phyloP scores from a whole-genome alignment of 2,329 filamentous ascomycete genomes.

The Coniochaeta hoffmannii region DNA sequence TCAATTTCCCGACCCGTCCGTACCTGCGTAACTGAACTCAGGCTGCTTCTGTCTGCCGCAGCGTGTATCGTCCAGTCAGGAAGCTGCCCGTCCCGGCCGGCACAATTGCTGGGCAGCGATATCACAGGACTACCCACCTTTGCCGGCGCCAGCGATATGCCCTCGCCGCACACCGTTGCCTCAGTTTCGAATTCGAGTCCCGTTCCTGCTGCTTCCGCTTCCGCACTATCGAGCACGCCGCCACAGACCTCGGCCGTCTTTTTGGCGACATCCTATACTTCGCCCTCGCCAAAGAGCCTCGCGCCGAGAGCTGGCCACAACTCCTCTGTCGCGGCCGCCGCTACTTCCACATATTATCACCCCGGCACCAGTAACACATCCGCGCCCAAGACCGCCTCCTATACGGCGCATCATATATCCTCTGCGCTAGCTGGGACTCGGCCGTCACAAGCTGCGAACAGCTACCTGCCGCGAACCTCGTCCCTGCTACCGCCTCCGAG shows the following conservation, averaged over 20 bases:
- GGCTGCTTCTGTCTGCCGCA: slow-evolving; percentile 1
- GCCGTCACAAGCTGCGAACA: neutral
- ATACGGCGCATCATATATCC: neutral
- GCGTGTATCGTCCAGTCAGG: neutral
- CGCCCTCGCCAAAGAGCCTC: slow-evolving; percentile 11
- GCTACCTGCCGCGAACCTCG: slow-evolving; percentile 31
- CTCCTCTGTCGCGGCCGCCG: neutral
- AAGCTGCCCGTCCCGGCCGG: neutral
- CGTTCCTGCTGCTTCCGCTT: slow-evolving; percentile 5
- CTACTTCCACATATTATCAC: slow-evolving; percentile 3
- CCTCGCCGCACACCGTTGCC: slow-evolving; percentile 14
- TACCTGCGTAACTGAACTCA: slow-evolving; percentile 2
- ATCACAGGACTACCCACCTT: neutral
- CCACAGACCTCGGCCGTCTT: slow-evolving; percentile 3
- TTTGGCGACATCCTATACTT: slow-evolving; percentile 7
- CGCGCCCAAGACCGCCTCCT: neutral
- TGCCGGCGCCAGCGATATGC: slow-evolving; percentile 10
- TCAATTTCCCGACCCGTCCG: slow-evolving; percentile 1
- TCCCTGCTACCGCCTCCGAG: slow-evolving; percentile 34
- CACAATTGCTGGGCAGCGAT: neutral
- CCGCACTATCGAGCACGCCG: slow-evolving; percentile 10
- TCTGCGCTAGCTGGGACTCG: neutral
- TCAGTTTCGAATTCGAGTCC: slow-evolving; percentile 12
- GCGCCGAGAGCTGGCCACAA: slow-evolving; percentile 2
- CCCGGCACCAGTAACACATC: neutral